Evolutionary conservation across 805 yeast species (phyloP), one percentile per base, ranked within the genome.

Genomic region (Ogataea philodendri): DNA sequence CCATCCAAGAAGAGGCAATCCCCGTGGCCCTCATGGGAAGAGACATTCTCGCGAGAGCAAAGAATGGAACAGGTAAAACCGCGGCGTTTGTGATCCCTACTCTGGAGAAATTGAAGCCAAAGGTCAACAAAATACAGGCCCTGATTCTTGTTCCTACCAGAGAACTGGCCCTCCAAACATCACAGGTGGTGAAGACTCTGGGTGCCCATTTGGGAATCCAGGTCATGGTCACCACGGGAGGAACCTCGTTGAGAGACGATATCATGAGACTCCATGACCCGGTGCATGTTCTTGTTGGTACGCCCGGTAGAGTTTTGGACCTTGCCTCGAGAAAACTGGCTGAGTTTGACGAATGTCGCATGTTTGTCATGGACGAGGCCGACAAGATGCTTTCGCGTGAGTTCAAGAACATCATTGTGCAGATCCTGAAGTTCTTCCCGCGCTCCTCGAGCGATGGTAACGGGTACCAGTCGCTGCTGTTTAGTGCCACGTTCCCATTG

Each of bases 201-300:
- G 97, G 97, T 41, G 88, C 88, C 60, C 97, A 93, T 62, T 70
- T 93, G 62, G 90, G 88, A 20, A 70, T 88, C 48, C 82, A 89
- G 59, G 87, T 93, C 57, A 90, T 93, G 97, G 97, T 90, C 39
- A 83, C 97, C 63, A 93, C 97, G 9, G 98, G 98, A 63, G 98
- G 98, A 57, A 93, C 98, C 29, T 77, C 83, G 39, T 71, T 93
- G 49, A 81, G 84, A 65, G 98, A 93, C 65, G 98, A 93, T 64
- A 90, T 93, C 54, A 62, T 93, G 54, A 82, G 98, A 71, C 72
- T 93, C 53, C 78, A 84, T 54, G 97, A 90, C 33, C 82, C 95
- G 9, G 97, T 93, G 23, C 97, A 93, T 62, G 77, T 93, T 26
- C 67, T 93, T 42, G 98, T 93, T 26, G 98, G 97, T 48, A 93